Conservation (phyloP, 1,284 basidiomycete species). For the Ganoderma meredithae region DNA sequence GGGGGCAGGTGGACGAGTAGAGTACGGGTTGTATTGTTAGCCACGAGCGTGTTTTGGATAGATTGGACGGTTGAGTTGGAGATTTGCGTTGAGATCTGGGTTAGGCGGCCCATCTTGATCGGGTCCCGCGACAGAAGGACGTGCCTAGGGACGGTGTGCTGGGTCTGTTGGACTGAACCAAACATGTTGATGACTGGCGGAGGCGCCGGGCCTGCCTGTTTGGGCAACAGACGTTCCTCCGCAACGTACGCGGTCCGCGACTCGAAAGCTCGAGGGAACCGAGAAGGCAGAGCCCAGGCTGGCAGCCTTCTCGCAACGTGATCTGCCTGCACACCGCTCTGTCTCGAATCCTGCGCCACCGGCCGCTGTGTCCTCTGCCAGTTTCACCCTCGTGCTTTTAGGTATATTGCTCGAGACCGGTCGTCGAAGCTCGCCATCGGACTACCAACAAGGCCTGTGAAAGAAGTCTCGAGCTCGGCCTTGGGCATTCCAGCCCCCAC, state of each 20-base stretch:
- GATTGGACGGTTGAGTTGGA: constrained; percentile 18
- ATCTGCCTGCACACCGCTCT: neutral
- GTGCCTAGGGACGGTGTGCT: constrained; percentile 25
- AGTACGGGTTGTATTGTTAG: constrained; percentile 24
- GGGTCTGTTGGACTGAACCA: constrained; percentile 8
- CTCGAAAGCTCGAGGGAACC: constrained; percentile 1
- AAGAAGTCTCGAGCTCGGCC: constrained; percentile 22
- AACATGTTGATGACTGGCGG: constrained; percentile 5
- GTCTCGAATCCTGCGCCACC: neutral
- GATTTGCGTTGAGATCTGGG: constrained; percentile 31
- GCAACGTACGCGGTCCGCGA: constrained; percentile 16
- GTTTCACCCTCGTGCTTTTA: constrained; percentile 9
- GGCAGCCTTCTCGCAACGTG: neutral
- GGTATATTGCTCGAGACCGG: constrained; percentile 19
- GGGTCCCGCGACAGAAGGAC: constrained; percentile 24
- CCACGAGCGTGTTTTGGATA: constrained; percentile 20
- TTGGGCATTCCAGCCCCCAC: constrained; percentile 9
- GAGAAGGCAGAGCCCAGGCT: neutral
- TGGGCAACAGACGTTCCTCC: constrained; percentile 17
- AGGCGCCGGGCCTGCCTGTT: constrained; percentile 15
- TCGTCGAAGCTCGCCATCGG: constrained; percentile 18
- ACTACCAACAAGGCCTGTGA: constrained; percentile 19
- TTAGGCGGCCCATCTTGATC: constrained; percentile 25
- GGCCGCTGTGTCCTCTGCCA: constrained; percentile 1
- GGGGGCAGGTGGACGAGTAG: constrained; percentile 2